Conservation (phyloP, 768 basidiomycete genomes). For the Russula foetens region DNA sequence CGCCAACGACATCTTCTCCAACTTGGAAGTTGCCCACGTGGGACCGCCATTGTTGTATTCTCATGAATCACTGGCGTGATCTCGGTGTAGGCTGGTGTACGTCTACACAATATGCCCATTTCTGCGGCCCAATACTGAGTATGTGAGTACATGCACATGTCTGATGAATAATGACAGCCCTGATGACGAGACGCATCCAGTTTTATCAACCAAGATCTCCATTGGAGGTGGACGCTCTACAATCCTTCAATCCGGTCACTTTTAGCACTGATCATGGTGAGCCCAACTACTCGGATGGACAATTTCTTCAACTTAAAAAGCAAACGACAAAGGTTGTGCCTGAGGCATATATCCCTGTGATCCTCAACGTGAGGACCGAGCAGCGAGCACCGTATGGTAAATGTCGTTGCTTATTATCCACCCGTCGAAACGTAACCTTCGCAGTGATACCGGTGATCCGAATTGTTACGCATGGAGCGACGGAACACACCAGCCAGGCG, state of each 20-base stretch:
- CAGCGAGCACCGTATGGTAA: conserved; percentile 29
- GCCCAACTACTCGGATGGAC: too few species aligned
- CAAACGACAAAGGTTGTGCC: conserved; percentile 54
- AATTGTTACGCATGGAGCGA: conserved; percentile 54
- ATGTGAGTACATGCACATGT: conserved; percentile 35
- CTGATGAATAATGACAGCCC: not conserved
- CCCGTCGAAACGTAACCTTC: conserved; percentile 32
- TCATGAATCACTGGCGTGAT: too few species aligned
- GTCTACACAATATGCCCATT: conserved; percentile 48
- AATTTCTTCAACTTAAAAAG: too few species aligned
- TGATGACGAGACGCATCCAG: not conserved
- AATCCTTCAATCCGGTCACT: conserved; percentile 63
- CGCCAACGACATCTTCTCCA: conserved; percentile 48
- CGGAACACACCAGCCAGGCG: conserved; percentile 34
- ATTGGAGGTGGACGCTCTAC: conserved; percentile 78
- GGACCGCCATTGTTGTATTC: not conserved
- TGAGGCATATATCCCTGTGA: conserved; percentile 61
- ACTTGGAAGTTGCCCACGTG: conserved; percentile 49
- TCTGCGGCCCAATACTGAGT: conserved; percentile 48
- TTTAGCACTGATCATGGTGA: conserved; percentile 42
- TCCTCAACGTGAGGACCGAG: conserved; percentile 52
- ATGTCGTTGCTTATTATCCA: not conserved
- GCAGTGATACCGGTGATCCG: conserved; percentile 46
- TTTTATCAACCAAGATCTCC: conserved; percentile 33
- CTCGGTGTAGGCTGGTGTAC: conserved; percentile 41